These are phyloP conservation scores for Tulasnella sp. DNA, from an alignment of 768 basidiomycete genomes.

Conservation along the genomic window DNA sequence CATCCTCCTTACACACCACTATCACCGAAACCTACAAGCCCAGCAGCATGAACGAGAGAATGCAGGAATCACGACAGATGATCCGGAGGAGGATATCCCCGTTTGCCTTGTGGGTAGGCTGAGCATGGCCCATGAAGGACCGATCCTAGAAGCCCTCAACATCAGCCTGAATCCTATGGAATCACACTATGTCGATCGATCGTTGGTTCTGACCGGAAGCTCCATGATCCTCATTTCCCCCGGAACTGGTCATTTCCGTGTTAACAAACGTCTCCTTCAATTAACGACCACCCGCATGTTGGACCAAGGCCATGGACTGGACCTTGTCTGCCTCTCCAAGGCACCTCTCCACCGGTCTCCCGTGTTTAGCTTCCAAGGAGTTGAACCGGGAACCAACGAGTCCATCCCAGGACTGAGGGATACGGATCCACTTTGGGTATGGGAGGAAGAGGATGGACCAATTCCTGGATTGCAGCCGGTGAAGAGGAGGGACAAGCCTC, in stretches of 20 bases:
- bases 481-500: slow-evolving; percentile 25
- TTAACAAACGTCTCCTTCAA: slow-evolving; percentile 80
- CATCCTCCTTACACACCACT: slow-evolving; percentile 82
- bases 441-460: slow-evolving; percentile 40
- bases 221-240: slow-evolving; percentile 83
- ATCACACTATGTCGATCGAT: slow-evolving; percentile 91
- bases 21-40: slow-evolving; percentile 51
- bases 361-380: slow-evolving; percentile 77
- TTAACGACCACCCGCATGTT: slow-evolving; percentile 89
- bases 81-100: slow-evolving; percentile 36
- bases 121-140: slow-evolving; percentile 87
- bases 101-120: slow-evolving; percentile 69
- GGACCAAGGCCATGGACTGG: slow-evolving; percentile 85
- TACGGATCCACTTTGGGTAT: slow-evolving; percentile 69
- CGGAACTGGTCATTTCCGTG: slow-evolving; percentile 88
- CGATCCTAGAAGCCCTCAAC: slow-evolving; percentile 91
- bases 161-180: slow-evolving; percentile 87
- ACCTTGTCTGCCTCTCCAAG: slow-evolving; percentile 82
- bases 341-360: slow-evolving; percentile 89
- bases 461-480: slow-evolving; percentile 26
- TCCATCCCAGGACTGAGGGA: slow-evolving; percentile 35
- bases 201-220: slow-evolving; percentile 78
- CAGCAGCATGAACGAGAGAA: not conserved
- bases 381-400: slow-evolving; percentile 13
- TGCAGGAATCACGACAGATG: slow-evolving; percentile 5